Conservation (phyloP, 352 stramenopile genomes). For the Pythium myriotylum region DNA sequence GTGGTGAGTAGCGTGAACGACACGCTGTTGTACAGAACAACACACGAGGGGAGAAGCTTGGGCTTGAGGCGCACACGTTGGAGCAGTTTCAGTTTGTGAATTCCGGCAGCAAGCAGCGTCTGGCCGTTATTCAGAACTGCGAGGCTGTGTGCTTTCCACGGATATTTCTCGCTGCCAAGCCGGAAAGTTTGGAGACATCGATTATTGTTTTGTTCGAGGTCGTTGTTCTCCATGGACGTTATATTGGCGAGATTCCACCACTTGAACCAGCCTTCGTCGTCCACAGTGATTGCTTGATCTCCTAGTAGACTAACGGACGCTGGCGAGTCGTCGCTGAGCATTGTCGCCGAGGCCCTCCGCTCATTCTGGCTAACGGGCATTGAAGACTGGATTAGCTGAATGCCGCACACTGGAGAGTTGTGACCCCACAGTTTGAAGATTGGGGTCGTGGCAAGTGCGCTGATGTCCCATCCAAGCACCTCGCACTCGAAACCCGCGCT, state of each 20-base stretch:
- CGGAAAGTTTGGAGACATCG: slow-evolving; percentile 72
- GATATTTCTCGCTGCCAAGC: slow-evolving; percentile 66
- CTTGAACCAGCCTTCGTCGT: slow-evolving; percentile 84
- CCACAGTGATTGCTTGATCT: slow-evolving; percentile 74
- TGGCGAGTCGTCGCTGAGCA: background rate
- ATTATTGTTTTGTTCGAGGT: slow-evolving; percentile 53
- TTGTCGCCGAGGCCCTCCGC: slow-evolving; percentile 1
- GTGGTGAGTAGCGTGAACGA: slow-evolving; percentile 72
- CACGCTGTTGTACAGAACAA: slow-evolving; percentile 67
- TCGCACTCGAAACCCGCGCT: slow-evolving; percentile 77
- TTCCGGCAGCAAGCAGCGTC: slow-evolving; percentile 52
- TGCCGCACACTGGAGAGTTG: slow-evolving; percentile 62
- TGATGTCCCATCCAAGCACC: slow-evolving; percentile 77
- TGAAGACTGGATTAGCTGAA: slow-evolving; percentile 59
- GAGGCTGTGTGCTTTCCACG: slow-evolving; percentile 70
- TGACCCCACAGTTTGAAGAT: slow-evolving; percentile 77
- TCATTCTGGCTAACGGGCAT: slow-evolving; percentile 20
- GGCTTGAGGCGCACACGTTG: slow-evolving; percentile 68
- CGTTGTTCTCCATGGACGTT: slow-evolving; percentile 63
- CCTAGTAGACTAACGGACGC: slow-evolving; percentile 31
- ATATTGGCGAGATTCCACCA: slow-evolving; percentile 80
- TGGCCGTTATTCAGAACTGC: slow-evolving; percentile 67
- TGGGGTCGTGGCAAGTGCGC: slow-evolving; percentile 50
- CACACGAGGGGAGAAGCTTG: slow-evolving; percentile 55
- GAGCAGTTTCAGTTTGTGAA: slow-evolving; percentile 77